phyloP scores from a whole-genome alignment of 495 filamentous ascomycete genomes.

The Chaetomium cochliodes region DNA sequence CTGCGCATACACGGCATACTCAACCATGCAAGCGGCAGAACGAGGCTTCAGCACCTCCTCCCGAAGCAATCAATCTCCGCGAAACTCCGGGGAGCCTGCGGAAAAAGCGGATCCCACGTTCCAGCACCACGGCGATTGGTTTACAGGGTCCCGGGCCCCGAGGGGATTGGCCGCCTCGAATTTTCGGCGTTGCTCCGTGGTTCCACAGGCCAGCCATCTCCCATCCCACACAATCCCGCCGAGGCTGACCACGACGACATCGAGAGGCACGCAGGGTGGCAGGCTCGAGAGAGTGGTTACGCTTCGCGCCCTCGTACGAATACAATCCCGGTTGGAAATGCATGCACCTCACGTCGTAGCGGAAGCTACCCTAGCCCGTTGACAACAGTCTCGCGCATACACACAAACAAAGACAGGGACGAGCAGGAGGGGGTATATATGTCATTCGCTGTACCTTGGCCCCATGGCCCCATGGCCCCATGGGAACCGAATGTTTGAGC shows the following conservation, averaged over 20 bases:
- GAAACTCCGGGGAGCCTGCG: not conserved
- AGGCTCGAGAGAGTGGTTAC: too few species aligned
- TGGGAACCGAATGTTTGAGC: not conserved
- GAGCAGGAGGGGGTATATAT: not conserved
- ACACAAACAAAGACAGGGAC: not conserved
- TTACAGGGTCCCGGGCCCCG: not conserved
- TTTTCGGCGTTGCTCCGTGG: constrained; percentile 13
- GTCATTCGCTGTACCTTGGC: not conserved
- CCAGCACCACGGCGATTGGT: constrained; percentile 14
- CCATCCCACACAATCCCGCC: not conserved
- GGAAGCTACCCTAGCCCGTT: not conserved
- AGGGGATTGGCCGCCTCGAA: constrained; percentile 17
- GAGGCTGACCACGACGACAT: constrained; percentile 6
- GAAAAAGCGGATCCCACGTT: not conserved
- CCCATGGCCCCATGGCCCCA: not conserved
- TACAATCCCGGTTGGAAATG: not conserved
- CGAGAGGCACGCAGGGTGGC: not conserved
- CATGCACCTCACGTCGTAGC: not conserved
- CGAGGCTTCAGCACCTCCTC: constrained; percentile 4
- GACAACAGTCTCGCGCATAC: not conserved
- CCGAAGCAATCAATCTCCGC: not conserved
- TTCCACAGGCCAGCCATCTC: not conserved
- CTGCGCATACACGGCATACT: not conserved
- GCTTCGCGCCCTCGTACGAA: not conserved
- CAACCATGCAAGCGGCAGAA: not conserved